Conservation (phyloP, 2,329 filamentous ascomycete species). For the Zymoseptoria ardabiliae region DNA sequence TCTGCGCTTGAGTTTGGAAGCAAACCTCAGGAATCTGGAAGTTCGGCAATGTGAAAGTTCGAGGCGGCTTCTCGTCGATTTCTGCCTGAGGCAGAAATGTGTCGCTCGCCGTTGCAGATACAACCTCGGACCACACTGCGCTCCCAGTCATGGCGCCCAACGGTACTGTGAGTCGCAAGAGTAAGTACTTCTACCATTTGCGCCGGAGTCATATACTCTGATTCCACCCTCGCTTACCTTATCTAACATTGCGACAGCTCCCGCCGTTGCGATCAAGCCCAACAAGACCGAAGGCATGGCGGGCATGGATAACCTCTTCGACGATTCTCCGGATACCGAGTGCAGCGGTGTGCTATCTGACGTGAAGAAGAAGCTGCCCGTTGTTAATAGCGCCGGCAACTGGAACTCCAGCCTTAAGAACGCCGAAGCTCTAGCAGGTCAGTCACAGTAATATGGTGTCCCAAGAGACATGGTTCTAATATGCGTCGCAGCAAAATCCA, state of each 20-base stretch:
- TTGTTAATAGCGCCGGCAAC: conserved; percentile 27
- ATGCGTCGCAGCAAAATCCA: conserved; percentile 13
- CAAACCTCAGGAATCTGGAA: too few relatives aligned
- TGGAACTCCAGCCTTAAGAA: conserved; percentile 27
- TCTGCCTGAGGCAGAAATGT: background rate
- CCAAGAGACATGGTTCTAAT: background rate
- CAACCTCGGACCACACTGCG: background rate
- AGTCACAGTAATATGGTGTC: background rate
- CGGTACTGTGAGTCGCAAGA: conserved; percentile 26
- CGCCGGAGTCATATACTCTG: conserved; percentile 8
- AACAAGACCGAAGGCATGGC: conserved; percentile 17
- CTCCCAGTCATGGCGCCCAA: conserved; percentile 25
- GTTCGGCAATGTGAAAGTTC: background rate
- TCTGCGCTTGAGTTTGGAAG: background rate
- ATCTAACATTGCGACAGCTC: background rate
- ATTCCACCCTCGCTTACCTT: conserved; percentile 13
- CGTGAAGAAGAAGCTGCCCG: conserved; percentile 23
- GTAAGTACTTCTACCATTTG: conserved; percentile 12
- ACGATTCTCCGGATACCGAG: conserved; percentile 20
- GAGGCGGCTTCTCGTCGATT: background rate
- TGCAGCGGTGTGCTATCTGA: conserved; percentile 20
- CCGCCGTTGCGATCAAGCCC: conserved; percentile 7
- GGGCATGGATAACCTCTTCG: conserved; percentile 25
- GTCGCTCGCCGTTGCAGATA: background rate
- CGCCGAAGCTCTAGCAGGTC: conserved; percentile 11